Base-by-base conservation (phyloP, 148 eudicot genomes). In the Rhododendron vialii region DNA sequence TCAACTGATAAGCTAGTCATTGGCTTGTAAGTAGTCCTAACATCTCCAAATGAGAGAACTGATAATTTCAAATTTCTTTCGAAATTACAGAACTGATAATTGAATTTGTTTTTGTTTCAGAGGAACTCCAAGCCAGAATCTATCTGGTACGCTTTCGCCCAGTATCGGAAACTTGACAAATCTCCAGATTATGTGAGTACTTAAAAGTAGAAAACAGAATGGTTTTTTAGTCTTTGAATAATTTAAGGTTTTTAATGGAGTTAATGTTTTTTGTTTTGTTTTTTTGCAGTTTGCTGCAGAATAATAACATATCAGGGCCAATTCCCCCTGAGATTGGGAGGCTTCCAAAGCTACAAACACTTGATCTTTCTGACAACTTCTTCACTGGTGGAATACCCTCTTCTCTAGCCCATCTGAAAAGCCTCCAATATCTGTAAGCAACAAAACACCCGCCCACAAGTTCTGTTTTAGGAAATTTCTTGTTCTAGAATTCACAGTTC, bases 111-210 rank as follows among this genome's bases (percentile, higher is more conserved):
- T n/a, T 11, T 82, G 65, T 15, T 87, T 88, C 95, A 97, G 99
- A 88, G 95, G 94, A 85, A 90, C 85, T 82, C 99, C 99, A 83
- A 95, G 98, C 90, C 98, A 95, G 86, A 90, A 89, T 53, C 92
- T 97, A 85, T 93, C 95, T 1, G 99, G 98, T 45, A 87, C 63
- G 0, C 95, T 97, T 63, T 97, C 99, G 2, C 90, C 92, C 30
- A 94, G 94, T 84, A 94, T 97, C 61, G 96, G 96, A 80, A 97
- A 97, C 87, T 92, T 97, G 93, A 97, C 98, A 63, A 93, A 95
- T 86, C 96, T 97, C 48, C 96, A 92, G 87, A 90, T 85, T n/a
- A 85, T 97, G 98, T 97, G 89, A 92, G 98, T 90, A 82, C 84
- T 77, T 12, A 51, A 75, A 41, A 53, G 35, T 20, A 51, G 50